Evolutionary conservation across 2,329 filamentous ascomycete species (phyloP).

Genomic region (Iodosphaeria phyllophila): DNA sequence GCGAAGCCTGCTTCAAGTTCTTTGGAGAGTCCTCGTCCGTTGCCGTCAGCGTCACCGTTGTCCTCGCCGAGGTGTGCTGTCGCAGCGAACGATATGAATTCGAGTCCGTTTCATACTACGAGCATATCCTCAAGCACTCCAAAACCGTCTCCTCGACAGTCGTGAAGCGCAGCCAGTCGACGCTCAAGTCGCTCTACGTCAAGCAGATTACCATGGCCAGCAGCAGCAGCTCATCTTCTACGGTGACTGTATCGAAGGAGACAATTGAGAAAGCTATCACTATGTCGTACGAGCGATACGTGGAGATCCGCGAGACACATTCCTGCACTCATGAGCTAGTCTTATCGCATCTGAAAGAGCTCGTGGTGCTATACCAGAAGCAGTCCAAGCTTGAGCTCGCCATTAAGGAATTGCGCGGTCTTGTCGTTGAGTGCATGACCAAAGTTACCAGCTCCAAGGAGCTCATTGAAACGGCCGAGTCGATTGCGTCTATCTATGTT

Average conservation of each 20-base stretch:
- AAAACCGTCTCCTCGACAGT: slow-evolving; percentile 1
- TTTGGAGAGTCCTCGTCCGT: slow-evolving; percentile 16
- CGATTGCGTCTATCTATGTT: slow-evolving; percentile 18
- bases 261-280: slow-evolving; percentile 13
- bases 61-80: slow-evolving; percentile 17
- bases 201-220: slow-evolving; percentile 13
- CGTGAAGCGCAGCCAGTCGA: slow-evolving; percentile 12
- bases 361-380: slow-evolving; percentile 15
- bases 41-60: slow-evolving; percentile 16
- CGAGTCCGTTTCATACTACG: slow-evolving; percentile 16
- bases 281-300: slow-evolving; percentile 13
- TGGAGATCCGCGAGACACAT: slow-evolving; percentile 12
- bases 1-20: slow-evolving; percentile 13
- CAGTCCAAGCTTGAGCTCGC: slow-evolving; percentile 14
- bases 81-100: slow-evolving; percentile 16
- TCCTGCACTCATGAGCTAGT: slow-evolving; percentile 20
- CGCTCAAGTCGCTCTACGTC: slow-evolving; percentile 17
- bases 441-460: slow-evolving; percentile 11
- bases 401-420: slow-evolving; percentile 14
- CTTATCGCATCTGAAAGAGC: slow-evolving; percentile 16
- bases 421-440: slow-evolving; percentile 14
- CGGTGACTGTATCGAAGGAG: slow-evolving; percentile 9
- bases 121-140: slow-evolving; percentile 14
- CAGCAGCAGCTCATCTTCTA: slow-evolving; percentile 5
- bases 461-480: slow-evolving; percentile 14